Evolutionary conservation across 176 grass and related monocot species (phyloP).

Genomic region (Luzula sylvatica): DNA sequence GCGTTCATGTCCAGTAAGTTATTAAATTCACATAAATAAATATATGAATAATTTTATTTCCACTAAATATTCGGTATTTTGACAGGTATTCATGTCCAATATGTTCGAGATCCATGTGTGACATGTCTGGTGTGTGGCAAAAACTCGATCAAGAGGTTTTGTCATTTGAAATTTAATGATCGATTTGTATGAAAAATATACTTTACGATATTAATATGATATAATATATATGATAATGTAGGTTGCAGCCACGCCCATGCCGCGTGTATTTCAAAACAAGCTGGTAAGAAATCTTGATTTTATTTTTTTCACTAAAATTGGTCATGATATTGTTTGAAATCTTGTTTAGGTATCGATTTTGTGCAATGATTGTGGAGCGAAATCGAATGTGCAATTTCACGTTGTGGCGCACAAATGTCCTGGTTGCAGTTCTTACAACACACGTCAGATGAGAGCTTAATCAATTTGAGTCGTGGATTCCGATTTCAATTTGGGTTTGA

Average conservation of each 20-base stretch:
- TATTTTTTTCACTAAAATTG: too few relatives aligned
- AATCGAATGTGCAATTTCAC: slow-evolving; percentile 54
- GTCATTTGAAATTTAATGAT: background rate
- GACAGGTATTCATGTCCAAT: slow-evolving; percentile 74
- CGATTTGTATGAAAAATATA: background rate
- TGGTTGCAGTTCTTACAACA: slow-evolving; percentile 64
- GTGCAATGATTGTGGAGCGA: slow-evolving; percentile 71
- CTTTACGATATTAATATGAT: too few relatives aligned
- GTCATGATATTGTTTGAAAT: slow-evolving; percentile 23
- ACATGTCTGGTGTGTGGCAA: slow-evolving; percentile 59
- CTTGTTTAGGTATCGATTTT: slow-evolving; percentile 64
- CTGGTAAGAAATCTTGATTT: slow-evolving; percentile 63
- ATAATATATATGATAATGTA: slow-evolving; percentile 20
- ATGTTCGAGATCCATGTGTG: slow-evolving; percentile 59
- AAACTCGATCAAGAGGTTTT: slow-evolving; percentile 64
- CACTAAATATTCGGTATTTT: slow-evolving; percentile 9
- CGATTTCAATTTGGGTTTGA: slow-evolving; percentile 5
- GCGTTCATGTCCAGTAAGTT: slow-evolving; percentile 59
- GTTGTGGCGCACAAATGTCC: slow-evolving; percentile 74
- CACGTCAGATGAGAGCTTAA: slow-evolving; percentile 45
- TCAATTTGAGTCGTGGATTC: background rate
- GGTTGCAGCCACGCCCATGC: slow-evolving; percentile 72
- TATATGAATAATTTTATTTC: background rate
- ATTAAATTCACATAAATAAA: slow-evolving; percentile 2
- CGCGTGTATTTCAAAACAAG: slow-evolving; percentile 54